Base-by-base conservation (phyloP, 2,329 filamentous ascomycete species). In the Trichoderma breve region DNA sequence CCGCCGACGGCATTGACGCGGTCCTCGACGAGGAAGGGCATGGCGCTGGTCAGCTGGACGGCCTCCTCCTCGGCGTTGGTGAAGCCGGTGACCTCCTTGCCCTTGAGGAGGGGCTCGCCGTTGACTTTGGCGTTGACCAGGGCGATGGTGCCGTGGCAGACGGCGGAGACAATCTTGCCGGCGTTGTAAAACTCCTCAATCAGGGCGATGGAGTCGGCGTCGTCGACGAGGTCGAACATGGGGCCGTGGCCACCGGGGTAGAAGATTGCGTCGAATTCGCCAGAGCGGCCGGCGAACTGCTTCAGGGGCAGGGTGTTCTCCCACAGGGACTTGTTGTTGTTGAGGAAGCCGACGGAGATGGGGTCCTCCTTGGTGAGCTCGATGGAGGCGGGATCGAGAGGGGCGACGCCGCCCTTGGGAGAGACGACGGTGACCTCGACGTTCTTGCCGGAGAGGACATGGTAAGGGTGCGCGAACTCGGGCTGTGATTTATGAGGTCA, bases 141-240 rank as follows among this genome's bases (percentile, higher is more conserved):
- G 14, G 86, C 91, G 4, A 87, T 87, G 3, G 91, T 89, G 6
- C 90, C 91, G 81, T 93, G 91, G 83, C 91, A 93, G 60, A 93
- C 90, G 4, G 91, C 89, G 0, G 88, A 83, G 15, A 93, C 86
- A 70, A 89, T 83, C 84, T 92, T 92, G 74, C 86, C 87, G 3
- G 85, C 84, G 51, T 83, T 81, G 76, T 85, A 87, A 79, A 93
- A 92, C 79, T 92, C 89, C 73, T 84, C 81, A 76, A 91, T 88
- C 43, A 93, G 81, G 73, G 85, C 82, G 74, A 89, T 86, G 30
- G 87, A 90, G n/a, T 84, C 82, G 24, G 81, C 74, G 77, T 91
- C 87, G 71, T 82, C 82, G 70, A 86, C 86, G 21, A 93, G 87
- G 78, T 93, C 91, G 80, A 87, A 92, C 88, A 93, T 90, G 76